Evolutionary conservation across 176 grass and related monocot species (phyloP), one percentile per base, ranked within the genome.

Genomic region (Triticum turgidum): DNA sequence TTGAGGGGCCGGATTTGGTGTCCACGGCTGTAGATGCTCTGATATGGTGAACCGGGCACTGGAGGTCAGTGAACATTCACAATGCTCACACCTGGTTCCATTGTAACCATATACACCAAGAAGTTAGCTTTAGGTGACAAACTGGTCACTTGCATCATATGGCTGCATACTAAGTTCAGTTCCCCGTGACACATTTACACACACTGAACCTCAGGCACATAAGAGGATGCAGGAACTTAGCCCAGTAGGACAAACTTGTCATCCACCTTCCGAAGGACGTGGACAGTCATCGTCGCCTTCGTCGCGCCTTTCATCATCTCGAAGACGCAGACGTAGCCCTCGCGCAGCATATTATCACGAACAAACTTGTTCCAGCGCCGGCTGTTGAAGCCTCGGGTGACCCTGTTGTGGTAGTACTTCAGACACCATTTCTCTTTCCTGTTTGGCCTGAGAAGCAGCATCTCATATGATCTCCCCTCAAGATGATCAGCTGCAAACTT

Each of bases 401-500:
- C 2, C 2, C 11, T 17, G 0, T 9, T 6, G 18, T 78, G 34
- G 4, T 78, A 42, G 61, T 79, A 94, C 1, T 7, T 78, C 20
- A 82, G 80, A 11, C 0, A 11, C 84, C 87, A 91, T 34, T 65
- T 78, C 29, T 84, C 84, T 27, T 73, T 35, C 5, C 78, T 76
- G 66, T 79, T 87, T 34, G 86, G 83, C 14, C 65, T 78, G 5
- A 63, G 33, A 2, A 95, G 49, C 61, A 63, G 67, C 34, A 85
- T 73, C 2, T 59, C 72, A 78, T 85, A 79, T 1, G 72, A 76
- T 61, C 77, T 73, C 30, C 22, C 56, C 66, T 81, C 44, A 10
- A 91, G 80, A 65, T 95, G 86, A 11, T 89, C 29, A 13, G 35
- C 73, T 27, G 69, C 79, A 80, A 95, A 89, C 25, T n/a, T 37